Evolutionary conservation across 2,329 filamentous ascomycete species (phyloP).

Genomic region (Orbilia ellipsospora): DNA sequence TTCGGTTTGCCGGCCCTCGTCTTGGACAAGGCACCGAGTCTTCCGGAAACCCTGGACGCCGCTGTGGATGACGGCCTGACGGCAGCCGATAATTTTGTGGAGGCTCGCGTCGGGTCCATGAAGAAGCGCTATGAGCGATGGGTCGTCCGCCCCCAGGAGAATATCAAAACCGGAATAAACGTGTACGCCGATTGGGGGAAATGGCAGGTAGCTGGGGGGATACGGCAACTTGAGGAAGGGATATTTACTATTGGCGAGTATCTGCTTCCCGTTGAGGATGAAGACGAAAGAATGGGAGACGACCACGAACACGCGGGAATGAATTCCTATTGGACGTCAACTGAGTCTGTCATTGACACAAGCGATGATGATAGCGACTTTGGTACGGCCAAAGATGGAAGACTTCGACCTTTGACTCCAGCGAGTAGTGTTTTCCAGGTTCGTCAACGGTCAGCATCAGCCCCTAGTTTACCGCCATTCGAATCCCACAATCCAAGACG

Average conservation of each 20-base stretch:
- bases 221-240: conserved; percentile 44
- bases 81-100: conserved; percentile 39
- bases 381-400: conserved; percentile 21
- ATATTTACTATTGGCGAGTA: conserved; percentile 47
- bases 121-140: conserved; percentile 45
- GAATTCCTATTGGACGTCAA: conserved; percentile 52
- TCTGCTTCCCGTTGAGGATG: conserved; percentile 35
- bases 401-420: conserved; percentile 28
- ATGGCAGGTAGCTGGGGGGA: conserved; percentile 28
- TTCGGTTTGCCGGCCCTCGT: conserved; percentile 41
- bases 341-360: conserved; percentile 44
- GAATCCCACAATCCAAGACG: conserved; percentile 23
- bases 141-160: conserved; percentile 41
- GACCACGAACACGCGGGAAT: conserved; percentile 41
- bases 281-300: conserved; percentile 22
- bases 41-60: conserved; percentile 47
- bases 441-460: conserved; percentile 21
- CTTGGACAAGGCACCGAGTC: conserved; percentile 29
- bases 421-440: conserved; percentile 2
- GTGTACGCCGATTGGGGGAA: conserved; percentile 52
- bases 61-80: conserved; percentile 39
- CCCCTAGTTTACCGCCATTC: conserved; percentile 43
- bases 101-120: conserved; percentile 25
- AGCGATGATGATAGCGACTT: conserved; percentile 52
- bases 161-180: conserved; percentile 42